Percentiles rank a stretch among this genome's conserved stretches.
These are phyloP conservation scores for Trichoderma virens DNA, from an alignment of 495 filamentous ascomycete genomes.

Conservation along the genomic window DNA sequence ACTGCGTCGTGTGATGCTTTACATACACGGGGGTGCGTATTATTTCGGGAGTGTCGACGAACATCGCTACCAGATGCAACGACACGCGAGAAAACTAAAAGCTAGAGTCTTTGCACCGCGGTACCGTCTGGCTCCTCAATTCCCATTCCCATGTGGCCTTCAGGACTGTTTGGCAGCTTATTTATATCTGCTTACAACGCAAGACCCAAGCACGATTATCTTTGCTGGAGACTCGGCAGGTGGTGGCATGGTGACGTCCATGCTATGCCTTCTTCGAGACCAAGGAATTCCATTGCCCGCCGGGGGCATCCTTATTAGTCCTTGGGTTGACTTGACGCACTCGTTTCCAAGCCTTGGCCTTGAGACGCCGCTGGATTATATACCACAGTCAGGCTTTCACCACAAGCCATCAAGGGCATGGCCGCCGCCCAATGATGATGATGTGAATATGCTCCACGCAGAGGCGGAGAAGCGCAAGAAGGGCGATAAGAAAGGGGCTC, in stretches of 20 bases:
- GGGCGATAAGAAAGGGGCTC: conserved; percentile 17
- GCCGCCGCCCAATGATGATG: conserved; percentile 83
- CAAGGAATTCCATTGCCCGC: conserved; percentile 74
- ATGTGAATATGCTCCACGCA: conserved; percentile 33
- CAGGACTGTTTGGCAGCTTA: conserved; percentile 86
- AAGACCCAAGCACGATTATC: conserved; percentile 71
- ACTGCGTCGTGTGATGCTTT: conserved; percentile 77
- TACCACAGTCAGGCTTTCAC: conserved; percentile 77
- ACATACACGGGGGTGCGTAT: conserved; percentile 71
- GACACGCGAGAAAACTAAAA: conserved; percentile 87
- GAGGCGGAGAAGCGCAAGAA: conserved; percentile 17
- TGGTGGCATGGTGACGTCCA: conserved; percentile 72
- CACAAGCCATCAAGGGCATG: conserved; percentile 76
- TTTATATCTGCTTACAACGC: conserved; percentile 63
- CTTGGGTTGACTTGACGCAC: conserved; percentile 91
- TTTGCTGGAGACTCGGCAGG: conserved; percentile 85
- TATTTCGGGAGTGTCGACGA: conserved; percentile 87
- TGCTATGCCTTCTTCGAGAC: conserved; percentile 77
- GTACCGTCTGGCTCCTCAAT: conserved; percentile 88
- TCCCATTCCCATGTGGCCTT: conserved; percentile 86
- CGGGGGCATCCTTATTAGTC: conserved; percentile 81
- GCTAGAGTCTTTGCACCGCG: conserved; percentile 80
- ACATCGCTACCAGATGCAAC: conserved; percentile 92
- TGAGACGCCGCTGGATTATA: conserved; percentile 72
- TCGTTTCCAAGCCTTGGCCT: conserved; percentile 81